Evolutionary conservation across 2,329 filamentous ascomycete genomes (phyloP).

Genomic region (Alternaria arbusti): DNA sequence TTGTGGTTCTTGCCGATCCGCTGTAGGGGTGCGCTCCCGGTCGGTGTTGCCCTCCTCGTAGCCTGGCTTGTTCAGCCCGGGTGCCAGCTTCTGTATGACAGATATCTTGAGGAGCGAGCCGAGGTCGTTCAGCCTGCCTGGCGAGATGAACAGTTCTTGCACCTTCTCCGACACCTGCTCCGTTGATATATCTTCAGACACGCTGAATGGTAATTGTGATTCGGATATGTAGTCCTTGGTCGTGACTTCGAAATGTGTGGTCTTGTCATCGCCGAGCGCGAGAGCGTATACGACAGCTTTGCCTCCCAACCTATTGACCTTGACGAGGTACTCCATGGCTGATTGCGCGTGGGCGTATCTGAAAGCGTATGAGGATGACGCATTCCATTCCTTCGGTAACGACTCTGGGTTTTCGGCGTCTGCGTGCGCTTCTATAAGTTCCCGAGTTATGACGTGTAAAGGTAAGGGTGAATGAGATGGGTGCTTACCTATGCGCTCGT

Average conservation of each 20-base stretch:
- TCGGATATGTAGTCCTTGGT: constrained; percentile 76
- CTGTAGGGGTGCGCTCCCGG: constrained; percentile 43
- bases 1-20: constrained; percentile 47
- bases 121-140: constrained; percentile 70
- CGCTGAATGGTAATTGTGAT: constrained; percentile 61
- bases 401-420: constrained; percentile 62
- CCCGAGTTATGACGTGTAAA: constrained; percentile 28
- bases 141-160: constrained; percentile 74
- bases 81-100: constrained; percentile 84
- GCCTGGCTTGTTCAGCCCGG: constrained; percentile 76
- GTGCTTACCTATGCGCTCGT: constrained; percentile 70
- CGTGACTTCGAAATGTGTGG: constrained; percentile 76
- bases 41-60: constrained; percentile 66
- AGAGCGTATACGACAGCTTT: constrained; percentile 86
- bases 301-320: constrained; percentile 78
- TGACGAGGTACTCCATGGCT: constrained; percentile 81
- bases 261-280: constrained; percentile 80
- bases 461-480: background rate
- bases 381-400: constrained; percentile 82
- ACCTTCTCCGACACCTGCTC: constrained; percentile 53
- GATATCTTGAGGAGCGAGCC: constrained; percentile 75
- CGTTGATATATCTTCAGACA: constrained; percentile 56
- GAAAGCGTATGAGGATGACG: constrained; percentile 75
- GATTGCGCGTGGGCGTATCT: constrained; percentile 87
- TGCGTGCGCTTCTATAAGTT: constrained; percentile 61